Base-by-base conservation (phyloP, 495 filamentous ascomycete species). In the Hypoxylon fuscum region DNA sequence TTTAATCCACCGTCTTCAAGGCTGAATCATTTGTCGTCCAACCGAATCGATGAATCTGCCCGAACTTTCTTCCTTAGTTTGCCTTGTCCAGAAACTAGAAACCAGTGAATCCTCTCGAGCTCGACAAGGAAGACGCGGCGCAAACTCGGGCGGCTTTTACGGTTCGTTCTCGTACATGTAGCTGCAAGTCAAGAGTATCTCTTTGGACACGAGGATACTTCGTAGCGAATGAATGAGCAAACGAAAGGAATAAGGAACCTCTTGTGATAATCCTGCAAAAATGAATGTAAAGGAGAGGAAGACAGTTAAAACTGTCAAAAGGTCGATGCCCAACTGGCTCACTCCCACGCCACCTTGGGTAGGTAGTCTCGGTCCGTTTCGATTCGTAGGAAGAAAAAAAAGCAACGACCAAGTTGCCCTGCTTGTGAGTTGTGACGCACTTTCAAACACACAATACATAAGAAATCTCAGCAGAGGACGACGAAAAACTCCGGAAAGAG, bases 291-390 rank as follows among this genome's bases (percentile, higher is more conserved):
- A 37, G 27, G 40, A 27, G 47, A 57, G 43, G 6, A 53, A 23
- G 25, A 42, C 7, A 40, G 9, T 15, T 34, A 2, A 27, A 41
- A 4, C 31, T 32, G 21, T 25, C 17, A 44, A 38, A 37, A 40
- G 23, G 40, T 48, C 44, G 41, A 53, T 66, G 51, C 46, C 62
- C 56, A 66, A 66, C 55, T 25, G 17, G 42, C 8, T 62, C 27
- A 18, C 47, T 62, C 35, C 41, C 23, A 61, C 61, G 52, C 52
- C 45, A 50, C 45, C 20, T 27, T 59, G 35, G 38, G 9, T n/a
- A n/a, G 21, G 43, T 25, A 22, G 55, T 43, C 44, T 51, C 45
- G 32, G 50, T 25, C 44, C 12, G 56, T 56, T 47, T 34, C 52
- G 52, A 22, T 61, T 31, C 32, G 21, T 17, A 38, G 45, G 29